Evolutionary conservation across 2,329 filamentous ascomycete species (phyloP), one percentile per base, ranked within the genome.

Genomic region (Claviceps fusiformis): DNA sequence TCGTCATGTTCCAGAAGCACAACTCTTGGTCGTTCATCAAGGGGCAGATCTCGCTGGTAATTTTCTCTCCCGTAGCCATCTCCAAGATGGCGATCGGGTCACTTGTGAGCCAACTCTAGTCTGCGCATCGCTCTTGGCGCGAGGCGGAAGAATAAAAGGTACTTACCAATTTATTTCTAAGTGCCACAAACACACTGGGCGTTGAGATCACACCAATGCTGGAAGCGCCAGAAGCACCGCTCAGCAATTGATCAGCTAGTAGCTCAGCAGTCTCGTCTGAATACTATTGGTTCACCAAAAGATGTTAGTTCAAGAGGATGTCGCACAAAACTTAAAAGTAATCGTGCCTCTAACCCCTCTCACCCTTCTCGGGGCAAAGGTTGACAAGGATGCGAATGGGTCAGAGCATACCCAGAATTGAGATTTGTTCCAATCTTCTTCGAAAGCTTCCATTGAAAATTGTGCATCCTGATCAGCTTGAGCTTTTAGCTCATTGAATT

Each of bases 401-500:
- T n/a, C 46, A 37, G 37, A 19, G 65, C 75, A 44, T 73, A 87
- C 83, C 87, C 88, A 93, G 64, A 93, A 93, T 69, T 92, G 87
- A 58, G 81, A 86, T 63, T 85, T 80, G 64, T 91, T 88, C 88
- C 88, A 93, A 68, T 92, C 85, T 69, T 92, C 88, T 1, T 76
- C 75, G 63, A 92, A 93, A 1, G 78, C 73, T 35, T 86, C 81
- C 80, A 92, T 92, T 17, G 71, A 74, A 54, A 79, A 58, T 44
- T 67, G 65, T 37, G 59, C 55, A 33, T 77, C 73, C 50, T 77
- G 71, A 64, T 87, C 83, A 1, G 82, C 81, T 41, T 76, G 73
- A 11, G 73, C 71, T 68, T 83, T 83, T 53, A 92, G 73, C 58
- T 82, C 77, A 66, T 87, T 81, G 60, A 92, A 89, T 52, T 80